phyloP scores from a whole-genome alignment of 306 rosid species.

The Pterocarpus macrocarpus region DNA sequence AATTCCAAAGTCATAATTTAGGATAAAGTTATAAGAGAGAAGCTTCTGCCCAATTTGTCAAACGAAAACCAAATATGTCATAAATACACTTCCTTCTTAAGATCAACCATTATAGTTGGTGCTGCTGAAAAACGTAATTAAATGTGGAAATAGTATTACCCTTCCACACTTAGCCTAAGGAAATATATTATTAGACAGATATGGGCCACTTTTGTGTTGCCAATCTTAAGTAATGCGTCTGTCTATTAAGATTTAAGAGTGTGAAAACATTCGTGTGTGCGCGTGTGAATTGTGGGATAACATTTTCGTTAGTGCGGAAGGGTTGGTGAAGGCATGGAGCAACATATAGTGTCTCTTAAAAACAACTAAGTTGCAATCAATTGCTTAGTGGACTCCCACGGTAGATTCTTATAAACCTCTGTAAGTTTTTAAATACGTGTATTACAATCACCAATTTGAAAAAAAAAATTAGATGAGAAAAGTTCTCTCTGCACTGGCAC shows the following conservation, averaged over 20 bases:
- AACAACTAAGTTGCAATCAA: constrained; percentile 16
- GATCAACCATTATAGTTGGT: background rate
- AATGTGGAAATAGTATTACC: background rate
- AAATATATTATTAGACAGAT: background rate
- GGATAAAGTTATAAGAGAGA: no score
- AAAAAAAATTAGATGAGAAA: no score
- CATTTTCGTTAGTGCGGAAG: constrained; percentile 46
- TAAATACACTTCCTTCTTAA: background rate
- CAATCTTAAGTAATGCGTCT: constrained; percentile 13
- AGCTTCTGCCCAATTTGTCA: no score
- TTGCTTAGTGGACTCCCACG: background rate
- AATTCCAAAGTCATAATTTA: no score
- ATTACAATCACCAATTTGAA: background rate
- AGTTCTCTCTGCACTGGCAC: no score
- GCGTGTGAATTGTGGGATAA: constrained; percentile 8
- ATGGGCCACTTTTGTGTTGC: background rate
- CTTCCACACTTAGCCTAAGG: background rate
- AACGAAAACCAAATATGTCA: no score
- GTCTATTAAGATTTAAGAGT: background rate
- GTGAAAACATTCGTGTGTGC: constrained; percentile 20
- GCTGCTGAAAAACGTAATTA: background rate
- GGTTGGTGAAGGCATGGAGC: constrained; percentile 49
- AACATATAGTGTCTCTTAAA: background rate
- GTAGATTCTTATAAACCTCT: background rate
- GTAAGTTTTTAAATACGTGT: background rate